Evolutionary conservation across 2,329 filamentous ascomycete genomes (phyloP).

Genomic region (Amauroascus niger): DNA sequence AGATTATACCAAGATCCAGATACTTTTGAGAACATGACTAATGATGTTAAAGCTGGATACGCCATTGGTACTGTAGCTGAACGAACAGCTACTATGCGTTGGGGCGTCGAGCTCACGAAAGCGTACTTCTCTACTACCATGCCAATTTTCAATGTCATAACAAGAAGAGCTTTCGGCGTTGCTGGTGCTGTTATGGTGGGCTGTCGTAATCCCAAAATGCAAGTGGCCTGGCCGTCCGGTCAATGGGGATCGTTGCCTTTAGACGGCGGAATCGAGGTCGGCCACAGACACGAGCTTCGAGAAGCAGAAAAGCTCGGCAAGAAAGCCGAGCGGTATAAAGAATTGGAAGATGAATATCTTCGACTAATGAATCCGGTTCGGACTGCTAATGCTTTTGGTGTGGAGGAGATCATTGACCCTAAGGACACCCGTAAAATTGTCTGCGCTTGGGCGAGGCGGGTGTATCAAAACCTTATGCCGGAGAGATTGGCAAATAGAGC

Average conservation of each 20-base stretch:
- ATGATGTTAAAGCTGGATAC: slow-evolving; percentile 40
- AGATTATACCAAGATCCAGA: background rate
- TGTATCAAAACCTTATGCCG: slow-evolving; percentile 46
- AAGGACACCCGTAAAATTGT: slow-evolving; percentile 48
- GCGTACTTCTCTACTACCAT: slow-evolving; percentile 55
- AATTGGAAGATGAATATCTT: slow-evolving; percentile 51
- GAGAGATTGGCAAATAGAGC: slow-evolving; percentile 39
- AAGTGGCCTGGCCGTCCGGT: slow-evolving; percentile 55
- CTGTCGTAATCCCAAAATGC: slow-evolving; percentile 50
- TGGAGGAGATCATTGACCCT: slow-evolving; percentile 58
- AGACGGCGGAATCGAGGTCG: slow-evolving; percentile 56
- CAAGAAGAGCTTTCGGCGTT: slow-evolving; percentile 52
- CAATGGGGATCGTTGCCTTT: slow-evolving; percentile 54
- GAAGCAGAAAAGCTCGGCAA: slow-evolving; percentile 44
- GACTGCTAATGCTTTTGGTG: slow-evolving; percentile 53
- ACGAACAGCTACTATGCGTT: slow-evolving; percentile 54
- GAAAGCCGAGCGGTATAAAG: slow-evolving; percentile 44
- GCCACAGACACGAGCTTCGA: slow-evolving; percentile 50
- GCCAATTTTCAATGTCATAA: slow-evolving; percentile 55
- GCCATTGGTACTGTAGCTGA: slow-evolving; percentile 56
- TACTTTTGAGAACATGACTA: slow-evolving; percentile 6
- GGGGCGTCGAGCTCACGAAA: slow-evolving; percentile 52
- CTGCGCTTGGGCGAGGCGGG: slow-evolving; percentile 47
- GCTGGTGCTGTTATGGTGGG: slow-evolving; percentile 57
- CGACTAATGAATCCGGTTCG: slow-evolving; percentile 56